Conservation (phyloP, 1,284 basidiomycete genomes). For the Flammula alnicola region DNA sequence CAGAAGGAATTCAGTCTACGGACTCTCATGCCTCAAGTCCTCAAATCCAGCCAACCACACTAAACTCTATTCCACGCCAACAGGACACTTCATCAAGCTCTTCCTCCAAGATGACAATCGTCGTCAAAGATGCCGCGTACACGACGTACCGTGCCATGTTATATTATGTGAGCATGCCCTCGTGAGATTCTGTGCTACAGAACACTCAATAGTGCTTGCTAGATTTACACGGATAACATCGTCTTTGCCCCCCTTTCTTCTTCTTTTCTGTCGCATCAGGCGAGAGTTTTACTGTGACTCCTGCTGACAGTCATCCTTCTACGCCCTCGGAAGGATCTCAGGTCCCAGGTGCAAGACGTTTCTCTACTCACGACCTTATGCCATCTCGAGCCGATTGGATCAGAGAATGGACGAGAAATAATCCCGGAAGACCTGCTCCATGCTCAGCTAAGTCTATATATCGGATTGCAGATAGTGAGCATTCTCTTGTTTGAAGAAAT, state of each 20-base stretch:
- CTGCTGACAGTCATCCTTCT: slow-evolving; percentile 27
- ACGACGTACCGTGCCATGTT: slow-evolving; percentile 83
- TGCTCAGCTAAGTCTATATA: slow-evolving; percentile 91
- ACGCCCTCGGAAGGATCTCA: slow-evolving; percentile 35
- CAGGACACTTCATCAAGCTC: slow-evolving; percentile 22
- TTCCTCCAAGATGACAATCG: slow-evolving; percentile 59
- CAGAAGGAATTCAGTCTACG: slow-evolving; percentile 11
- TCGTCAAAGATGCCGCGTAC: slow-evolving; percentile 82
- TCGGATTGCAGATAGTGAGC: slow-evolving; percentile 80
- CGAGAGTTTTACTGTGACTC: slow-evolving; percentile 11
- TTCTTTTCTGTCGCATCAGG: slow-evolving; percentile 44
- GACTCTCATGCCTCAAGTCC: slow-evolving; percentile 7
- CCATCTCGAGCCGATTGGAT: slow-evolving; percentile 68
- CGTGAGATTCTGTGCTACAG: no score
- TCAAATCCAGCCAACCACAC: background rate
- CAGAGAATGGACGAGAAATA: slow-evolving; percentile 59
- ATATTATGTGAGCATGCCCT: slow-evolving; percentile 77
- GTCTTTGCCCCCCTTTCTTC: slow-evolving; percentile 86
- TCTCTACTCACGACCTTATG: slow-evolving; percentile 40
- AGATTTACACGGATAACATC: slow-evolving; percentile 87
- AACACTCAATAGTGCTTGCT: background rate
- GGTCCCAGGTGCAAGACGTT: slow-evolving; percentile 36
- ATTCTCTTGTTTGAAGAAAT: background rate
- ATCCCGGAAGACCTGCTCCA: slow-evolving; percentile 71
- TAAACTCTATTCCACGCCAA: background rate